These are phyloP conservation scores for Physcomitrium patens DNA, from an alignment of 225 moss, liverwort and hornwort species.

Conservation along the genomic window DNA sequence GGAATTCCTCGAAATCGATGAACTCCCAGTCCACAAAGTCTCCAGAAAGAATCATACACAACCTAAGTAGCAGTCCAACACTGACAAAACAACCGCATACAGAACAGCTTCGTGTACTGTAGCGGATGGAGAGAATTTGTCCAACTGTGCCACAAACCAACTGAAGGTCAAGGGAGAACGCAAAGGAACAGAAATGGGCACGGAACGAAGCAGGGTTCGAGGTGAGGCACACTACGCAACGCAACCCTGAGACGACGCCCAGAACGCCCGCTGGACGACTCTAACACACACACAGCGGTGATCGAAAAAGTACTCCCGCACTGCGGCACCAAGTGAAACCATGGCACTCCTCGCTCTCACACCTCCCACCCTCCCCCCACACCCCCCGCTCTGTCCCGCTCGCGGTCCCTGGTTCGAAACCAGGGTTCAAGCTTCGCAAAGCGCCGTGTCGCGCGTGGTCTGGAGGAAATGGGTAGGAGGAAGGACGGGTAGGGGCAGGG, in stretches of 20 bases:
- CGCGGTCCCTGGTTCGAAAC: neutral
- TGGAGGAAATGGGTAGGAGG: neutral
- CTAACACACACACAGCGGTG: neutral
- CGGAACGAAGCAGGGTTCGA: neutral
- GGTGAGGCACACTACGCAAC: neutral
- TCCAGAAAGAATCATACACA: too few relatives aligned
- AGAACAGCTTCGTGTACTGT: neutral
- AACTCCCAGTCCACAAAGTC: neutral
- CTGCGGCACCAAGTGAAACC: neutral
- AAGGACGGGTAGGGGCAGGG: neutral
- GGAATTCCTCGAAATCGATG: neutral
- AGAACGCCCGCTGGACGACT: constrained; percentile 11
- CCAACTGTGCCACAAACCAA: neutral
- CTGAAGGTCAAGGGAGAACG: too few relatives aligned
- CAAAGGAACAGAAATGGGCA: neutral
- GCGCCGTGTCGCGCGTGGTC: neutral
- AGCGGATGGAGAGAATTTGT: neutral
- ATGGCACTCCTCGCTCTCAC: too few relatives aligned
- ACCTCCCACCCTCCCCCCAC: too few relatives aligned
- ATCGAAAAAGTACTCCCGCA: neutral
- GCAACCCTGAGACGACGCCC: constrained; percentile 23
- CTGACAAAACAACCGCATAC: too few relatives aligned
- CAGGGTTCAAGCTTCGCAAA: neutral
- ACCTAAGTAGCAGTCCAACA: neutral
- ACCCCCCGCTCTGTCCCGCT: neutral